Evolutionary conservation across 208 protist genomes (phyloP).

Genomic region (Crithidia acanthocephali): DNA sequence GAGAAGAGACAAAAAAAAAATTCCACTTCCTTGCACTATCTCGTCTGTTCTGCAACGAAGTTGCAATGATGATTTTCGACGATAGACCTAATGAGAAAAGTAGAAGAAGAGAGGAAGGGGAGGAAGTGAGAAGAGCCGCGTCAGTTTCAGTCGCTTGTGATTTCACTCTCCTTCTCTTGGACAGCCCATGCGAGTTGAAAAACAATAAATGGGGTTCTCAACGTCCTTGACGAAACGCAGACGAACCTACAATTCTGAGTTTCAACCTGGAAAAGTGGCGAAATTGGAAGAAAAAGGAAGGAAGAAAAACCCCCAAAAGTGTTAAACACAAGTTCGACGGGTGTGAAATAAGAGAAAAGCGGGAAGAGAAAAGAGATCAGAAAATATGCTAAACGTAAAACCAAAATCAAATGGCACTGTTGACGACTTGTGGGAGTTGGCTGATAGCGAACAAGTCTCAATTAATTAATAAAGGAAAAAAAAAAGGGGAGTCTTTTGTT

Average conservation of each 20-base stretch:
- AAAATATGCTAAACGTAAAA: neutral
- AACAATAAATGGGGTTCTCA: too few species aligned
- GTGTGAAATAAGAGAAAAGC: neutral
- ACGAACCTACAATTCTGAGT: too few species aligned
- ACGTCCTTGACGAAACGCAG: too few species aligned
- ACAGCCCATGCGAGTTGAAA: too few species aligned
- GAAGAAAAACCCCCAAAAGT: neutral
- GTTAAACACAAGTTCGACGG: neutral
- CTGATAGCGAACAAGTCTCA: neutral
- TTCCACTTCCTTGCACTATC: too few species aligned
- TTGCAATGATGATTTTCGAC: too few species aligned
- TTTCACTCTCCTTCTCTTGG: neutral
- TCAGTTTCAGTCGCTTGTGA: neutral
- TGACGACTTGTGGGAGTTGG: neutral
- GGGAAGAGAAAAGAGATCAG: neutral
- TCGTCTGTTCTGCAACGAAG: too few species aligned
- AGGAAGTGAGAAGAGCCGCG: too few species aligned
- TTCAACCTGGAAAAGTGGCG: too few species aligned
- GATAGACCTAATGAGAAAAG: too few species aligned
- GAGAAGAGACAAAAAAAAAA: neutral
- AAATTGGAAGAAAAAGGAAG: neutral
- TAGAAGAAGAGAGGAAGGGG: too few species aligned
- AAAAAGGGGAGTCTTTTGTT: neutral
- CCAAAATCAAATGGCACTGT: neutral
- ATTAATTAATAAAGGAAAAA: conserved; percentile 5